Base-by-base conservation (phyloP, 495 filamentous ascomycete genomes). In the Annulohypoxylon stygium region DNA sequence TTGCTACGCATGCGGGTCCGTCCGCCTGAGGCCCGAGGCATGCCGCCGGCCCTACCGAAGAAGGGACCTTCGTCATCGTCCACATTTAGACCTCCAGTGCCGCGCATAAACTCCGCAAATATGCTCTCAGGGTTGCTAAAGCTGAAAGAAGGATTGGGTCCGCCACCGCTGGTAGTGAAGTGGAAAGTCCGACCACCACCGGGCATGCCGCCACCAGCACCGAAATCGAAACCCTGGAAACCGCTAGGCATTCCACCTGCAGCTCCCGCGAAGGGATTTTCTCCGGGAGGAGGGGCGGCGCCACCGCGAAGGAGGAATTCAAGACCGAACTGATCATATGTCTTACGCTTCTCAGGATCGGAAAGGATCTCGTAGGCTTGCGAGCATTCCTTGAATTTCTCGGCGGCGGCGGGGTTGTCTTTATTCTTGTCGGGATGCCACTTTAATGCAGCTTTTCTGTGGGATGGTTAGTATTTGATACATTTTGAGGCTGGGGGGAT, bases 291-390 rank as follows among this genome's bases (percentile, higher is more conserved):
- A 4, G 93, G 84, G 45, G 89, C 84, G 10, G 89, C 82, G 26
- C 97, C 97, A 18, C 95, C 95, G 41, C 92, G 92, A 20, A 97
- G 85, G 45, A 98, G 85, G 81, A 94, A 97, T 67, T 99, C 96
- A 55, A 98, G 90, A 68, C 96, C 96, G 77, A 88, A 98, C 79
- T 97, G 92, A 75, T 99, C 97, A 78, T 99, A 99, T 23, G 90
- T 90, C 83, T 97, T 97, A 65, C 96, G 91, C 81, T 98, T 98
- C 77, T 98, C 97, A 37, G 96, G 95, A 79, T 99, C 96, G 71
- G 93, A 95, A 10, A 99, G 90, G 76, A 99, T 95, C 84, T 99
- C 96, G 84, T 97, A 99, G 51, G 96, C 96, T 83, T 98, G 95
- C 1, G 93, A 97, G 58, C 93, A 90, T 75, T 98, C 95, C 85